Percentiles rank a stretch among this genome's conserved stretches.
These are phyloP conservation scores for Aristolochia contorta DNA, from an alignment of 164 flowering plant species.

Conservation along the genomic window DNA sequence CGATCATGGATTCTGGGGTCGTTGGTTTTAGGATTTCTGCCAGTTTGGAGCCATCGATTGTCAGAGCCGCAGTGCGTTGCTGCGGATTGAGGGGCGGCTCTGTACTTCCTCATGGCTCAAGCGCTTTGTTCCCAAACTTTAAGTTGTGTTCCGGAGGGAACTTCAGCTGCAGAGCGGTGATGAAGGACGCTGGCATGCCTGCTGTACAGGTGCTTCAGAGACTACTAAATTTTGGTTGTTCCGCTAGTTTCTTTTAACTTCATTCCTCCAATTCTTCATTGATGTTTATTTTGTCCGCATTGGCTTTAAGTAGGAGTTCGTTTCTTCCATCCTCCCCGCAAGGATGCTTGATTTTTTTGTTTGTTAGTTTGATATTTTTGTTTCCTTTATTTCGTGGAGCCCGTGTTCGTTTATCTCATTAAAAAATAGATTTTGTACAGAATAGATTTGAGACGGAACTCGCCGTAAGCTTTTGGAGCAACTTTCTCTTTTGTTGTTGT, in stretches of 20 bases:
- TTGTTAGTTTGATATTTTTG: too few relatives aligned
- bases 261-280: too few relatives aligned
- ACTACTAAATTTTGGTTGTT: too few relatives aligned
- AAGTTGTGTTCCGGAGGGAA: neutral
- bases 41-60: neutral
- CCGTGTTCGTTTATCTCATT: too few relatives aligned
- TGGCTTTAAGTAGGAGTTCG: too few relatives aligned
- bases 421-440: neutral
- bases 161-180: neutral
- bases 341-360: too few relatives aligned
- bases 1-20: slow-evolving; percentile 8
- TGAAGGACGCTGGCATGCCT: neutral
- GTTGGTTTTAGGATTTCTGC: slow-evolving; percentile 7
- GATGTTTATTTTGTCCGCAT: too few relatives aligned
- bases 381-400: too few relatives aligned
- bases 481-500: neutral
- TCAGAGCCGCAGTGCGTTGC: neutral
- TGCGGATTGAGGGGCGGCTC: neutral
- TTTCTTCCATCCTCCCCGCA: too few relatives aligned
- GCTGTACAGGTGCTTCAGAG: neutral
- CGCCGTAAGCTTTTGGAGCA: neutral
- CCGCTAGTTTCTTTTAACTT: too few relatives aligned
- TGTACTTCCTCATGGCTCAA: neutral
- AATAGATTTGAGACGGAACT: neutral
- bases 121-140: neutral